phyloP scores from a whole-genome alignment of 352 stramenopile species.

The Pythium rhizo-oryzae region DNA sequence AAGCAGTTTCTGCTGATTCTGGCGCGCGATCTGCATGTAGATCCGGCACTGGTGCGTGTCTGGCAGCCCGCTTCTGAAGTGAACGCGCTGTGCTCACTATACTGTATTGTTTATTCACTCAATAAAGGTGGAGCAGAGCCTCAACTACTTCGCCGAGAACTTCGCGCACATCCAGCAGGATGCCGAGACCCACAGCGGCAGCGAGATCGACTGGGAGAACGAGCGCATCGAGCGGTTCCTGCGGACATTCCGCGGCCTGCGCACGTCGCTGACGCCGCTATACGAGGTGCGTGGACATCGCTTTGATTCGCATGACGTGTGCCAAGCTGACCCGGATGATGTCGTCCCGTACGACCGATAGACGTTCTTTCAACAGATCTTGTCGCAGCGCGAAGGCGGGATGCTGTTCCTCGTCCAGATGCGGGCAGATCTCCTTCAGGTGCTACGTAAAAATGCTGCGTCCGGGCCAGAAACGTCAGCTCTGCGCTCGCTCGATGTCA shows the following conservation, averaged over 20 bases:
- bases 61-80: neutral
- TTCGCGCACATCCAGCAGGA: constrained; percentile 48
- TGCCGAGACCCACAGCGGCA: constrained; percentile 19
- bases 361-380: constrained; percentile 85
- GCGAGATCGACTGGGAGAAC: constrained; percentile 64
- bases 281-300: constrained; percentile 47
- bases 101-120: neutral
- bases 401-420: constrained; percentile 87
- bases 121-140: constrained; percentile 60
- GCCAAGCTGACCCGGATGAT: too few relatives aligned
- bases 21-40: constrained; percentile 71
- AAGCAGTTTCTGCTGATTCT: constrained; percentile 82
- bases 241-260: constrained; percentile 66
- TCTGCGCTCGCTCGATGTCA: constrained; percentile 70
- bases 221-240: constrained; percentile 79
- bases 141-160: constrained; percentile 60
- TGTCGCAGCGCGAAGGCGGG: constrained; percentile 76
- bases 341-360: too few relatives aligned
- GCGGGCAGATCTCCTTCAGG: constrained; percentile 65
- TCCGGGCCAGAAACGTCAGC: constrained; percentile 46
- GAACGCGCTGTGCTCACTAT: neutral
- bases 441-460: constrained; percentile 57
- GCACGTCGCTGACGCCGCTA: constrained; percentile 56
- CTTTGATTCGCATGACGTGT: neutral
- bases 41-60: constrained; percentile 41